Percentiles rank a stretch among this genome's conserved stretches.
phyloP scores from a whole-genome alignment of 1,284 basidiomycete species.

The Rhodofomes roseus region DNA sequence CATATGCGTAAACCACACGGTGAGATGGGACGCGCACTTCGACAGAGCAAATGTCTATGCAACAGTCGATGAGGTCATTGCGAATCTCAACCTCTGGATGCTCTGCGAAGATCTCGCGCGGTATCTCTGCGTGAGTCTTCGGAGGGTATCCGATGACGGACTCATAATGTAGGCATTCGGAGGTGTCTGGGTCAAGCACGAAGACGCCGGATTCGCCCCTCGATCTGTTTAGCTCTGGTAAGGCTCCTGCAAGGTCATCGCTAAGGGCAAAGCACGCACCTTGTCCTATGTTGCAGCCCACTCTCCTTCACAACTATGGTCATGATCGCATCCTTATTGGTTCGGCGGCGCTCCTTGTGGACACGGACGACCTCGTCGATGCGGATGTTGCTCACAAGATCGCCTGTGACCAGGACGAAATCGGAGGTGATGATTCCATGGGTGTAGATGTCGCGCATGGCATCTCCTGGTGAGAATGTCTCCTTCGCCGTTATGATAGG shows the following conservation, averaged over 20 bases:
- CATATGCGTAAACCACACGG: neutral
- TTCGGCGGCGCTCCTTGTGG: conserved; percentile 85
- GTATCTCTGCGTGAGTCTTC: conserved; percentile 56
- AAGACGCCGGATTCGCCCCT: conserved; percentile 70
- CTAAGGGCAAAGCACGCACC: conserved; percentile 43
- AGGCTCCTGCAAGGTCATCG: conserved; percentile 8
- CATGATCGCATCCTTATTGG: conserved; percentile 94
- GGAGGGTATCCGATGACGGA: conserved; percentile 63
- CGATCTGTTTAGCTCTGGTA: conserved; percentile 40
- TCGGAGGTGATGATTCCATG: conserved; percentile 90
- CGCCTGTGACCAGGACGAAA: conserved; percentile 92
- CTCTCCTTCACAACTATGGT: conserved; percentile 89
- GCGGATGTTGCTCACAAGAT: conserved; percentile 91
- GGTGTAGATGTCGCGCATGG: conserved; percentile 94
- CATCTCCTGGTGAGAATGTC: conserved; percentile 91
- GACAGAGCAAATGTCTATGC: conserved; percentile 90
- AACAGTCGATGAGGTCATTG: conserved; percentile 85
- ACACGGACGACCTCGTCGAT: conserved; percentile 86
- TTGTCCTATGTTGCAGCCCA: conserved; percentile 66
- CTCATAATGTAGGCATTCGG: conserved; percentile 78
- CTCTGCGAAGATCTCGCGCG: conserved; percentile 63
- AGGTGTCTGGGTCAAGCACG: conserved; percentile 70
- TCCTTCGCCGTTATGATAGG: conserved; percentile 86
- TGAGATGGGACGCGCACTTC: conserved; percentile 45
- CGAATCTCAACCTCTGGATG: conserved; percentile 80